Conservation (phyloP, 495 filamentous ascomycete genomes). For the Bathelium albidoporum region DNA sequence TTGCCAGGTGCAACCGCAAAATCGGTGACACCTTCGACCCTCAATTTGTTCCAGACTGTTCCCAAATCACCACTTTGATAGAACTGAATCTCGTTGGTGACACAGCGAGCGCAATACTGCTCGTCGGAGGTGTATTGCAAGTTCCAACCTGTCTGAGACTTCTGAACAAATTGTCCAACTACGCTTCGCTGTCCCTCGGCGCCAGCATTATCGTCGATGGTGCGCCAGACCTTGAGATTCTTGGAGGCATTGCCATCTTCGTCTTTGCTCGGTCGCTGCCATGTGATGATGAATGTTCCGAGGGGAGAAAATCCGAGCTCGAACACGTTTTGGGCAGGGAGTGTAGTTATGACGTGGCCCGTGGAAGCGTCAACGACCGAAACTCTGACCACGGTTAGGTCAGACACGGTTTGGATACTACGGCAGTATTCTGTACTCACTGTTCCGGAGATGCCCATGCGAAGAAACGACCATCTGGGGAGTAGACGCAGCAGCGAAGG, state of each 20-base stretch:
- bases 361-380: constrained; percentile 71
- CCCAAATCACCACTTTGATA: constrained; percentile 76
- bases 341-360: constrained; percentile 63
- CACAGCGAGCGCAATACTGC: constrained; percentile 77
- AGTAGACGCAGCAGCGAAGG: constrained; percentile 87
- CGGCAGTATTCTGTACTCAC: constrained; percentile 32
- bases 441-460: constrained; percentile 84
- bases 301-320: constrained; percentile 89
- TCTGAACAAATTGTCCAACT: constrained; percentile 88
- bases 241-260: constrained; percentile 84
- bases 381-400: constrained; percentile 44
- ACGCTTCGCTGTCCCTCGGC: constrained; percentile 50
- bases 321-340: constrained; percentile 72
- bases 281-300: constrained; percentile 88
- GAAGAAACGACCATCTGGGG: constrained; percentile 87
- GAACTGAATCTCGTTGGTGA: constrained; percentile 96
- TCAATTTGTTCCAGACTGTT: constrained; percentile 89
- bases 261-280: constrained; percentile 89
- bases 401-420: constrained; percentile 1
- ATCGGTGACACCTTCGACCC: constrained; percentile 79
- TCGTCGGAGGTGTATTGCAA: constrained; percentile 94
- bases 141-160: constrained; percentile 92
- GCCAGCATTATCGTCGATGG: constrained; percentile 45
- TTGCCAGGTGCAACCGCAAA: constrained; percentile 84
- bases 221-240: constrained; percentile 94